These are phyloP conservation scores for Sporothrix variecibatus DNA, from an alignment of 2,329 filamentous ascomycete genomes.

Conservation along the genomic window DNA sequence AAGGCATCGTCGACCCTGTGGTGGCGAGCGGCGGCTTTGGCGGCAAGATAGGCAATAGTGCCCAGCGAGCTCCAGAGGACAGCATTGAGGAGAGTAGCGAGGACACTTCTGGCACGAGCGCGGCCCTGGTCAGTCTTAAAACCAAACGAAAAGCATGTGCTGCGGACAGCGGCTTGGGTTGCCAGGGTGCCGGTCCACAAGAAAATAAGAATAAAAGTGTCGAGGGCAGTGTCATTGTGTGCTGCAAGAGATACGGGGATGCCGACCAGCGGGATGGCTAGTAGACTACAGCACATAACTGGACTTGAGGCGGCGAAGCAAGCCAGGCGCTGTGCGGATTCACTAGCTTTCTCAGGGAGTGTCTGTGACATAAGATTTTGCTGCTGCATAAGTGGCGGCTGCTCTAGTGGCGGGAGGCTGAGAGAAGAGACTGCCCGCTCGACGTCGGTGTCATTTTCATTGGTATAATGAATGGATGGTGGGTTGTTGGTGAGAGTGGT, in stretches of 20 bases:
- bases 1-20: constrained; percentile 33
- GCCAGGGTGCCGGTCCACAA: constrained; percentile 50
- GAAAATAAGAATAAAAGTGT: constrained; percentile 51
- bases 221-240: constrained; percentile 43
- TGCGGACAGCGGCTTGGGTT: constrained; percentile 43
- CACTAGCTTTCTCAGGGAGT: not conserved
- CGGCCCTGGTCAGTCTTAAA: not conserved
- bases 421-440: not conserved
- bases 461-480: not conserved
- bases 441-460: not conserved
- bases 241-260: constrained; percentile 43
- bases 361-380: not conserved
- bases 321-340: not conserved
- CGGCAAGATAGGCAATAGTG: constrained; percentile 47
- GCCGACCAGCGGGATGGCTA: constrained; percentile 42
- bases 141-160: not conserved
- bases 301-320: constrained; percentile 32
- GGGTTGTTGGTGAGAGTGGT: constrained; percentile 30
- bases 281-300: constrained; percentile 37
- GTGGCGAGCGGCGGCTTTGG: constrained; percentile 40
- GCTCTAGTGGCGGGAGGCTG: not conserved
- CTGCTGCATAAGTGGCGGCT: not conserved
- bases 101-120: constrained; percentile 33
- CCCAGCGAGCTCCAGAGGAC: constrained; percentile 51
- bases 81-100: constrained; percentile 49